Conservation (phyloP, 768 basidiomycete species). For the Tylopilus balloui region DNA sequence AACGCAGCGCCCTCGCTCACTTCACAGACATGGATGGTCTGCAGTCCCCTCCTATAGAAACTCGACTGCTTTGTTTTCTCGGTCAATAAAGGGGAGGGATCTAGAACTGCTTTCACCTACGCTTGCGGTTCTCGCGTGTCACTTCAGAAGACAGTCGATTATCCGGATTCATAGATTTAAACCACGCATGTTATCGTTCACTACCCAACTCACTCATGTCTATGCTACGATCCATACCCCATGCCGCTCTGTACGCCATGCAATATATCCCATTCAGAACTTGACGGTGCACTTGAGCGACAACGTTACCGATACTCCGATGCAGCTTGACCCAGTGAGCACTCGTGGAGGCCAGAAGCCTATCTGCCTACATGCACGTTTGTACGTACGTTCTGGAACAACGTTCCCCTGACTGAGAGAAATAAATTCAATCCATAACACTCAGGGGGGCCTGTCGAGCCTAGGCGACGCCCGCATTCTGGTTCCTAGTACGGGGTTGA, state of each 20-base stretch:
- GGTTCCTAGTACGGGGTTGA: neutral
- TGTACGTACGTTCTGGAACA: constrained; percentile 11
- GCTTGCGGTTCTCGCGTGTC: neutral
- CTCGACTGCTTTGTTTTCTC: constrained; percentile 1
- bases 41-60: constrained; percentile 16
- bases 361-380: neutral
- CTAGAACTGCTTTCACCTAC: too few relatives aligned
- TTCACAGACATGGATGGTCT: constrained; percentile 4
- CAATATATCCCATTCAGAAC: neutral
- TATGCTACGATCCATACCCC: neutral
- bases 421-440: neutral
- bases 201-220: constrained; percentile 4
- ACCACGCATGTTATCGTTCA: constrained; percentile 8
- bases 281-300: neutral
- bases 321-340: neutral
- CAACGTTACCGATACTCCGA: neutral
- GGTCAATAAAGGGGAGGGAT: neutral
- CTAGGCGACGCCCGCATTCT: constrained; percentile 1
- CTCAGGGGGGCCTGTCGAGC: neutral
- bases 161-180: constrained; percentile 4
- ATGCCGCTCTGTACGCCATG: neutral
- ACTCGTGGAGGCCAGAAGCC: constrained; percentile 4
- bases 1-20: constrained; percentile 1
- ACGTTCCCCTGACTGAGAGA: neutral
- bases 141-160: constrained; percentile 8